Percentiles rank a stretch among this genome's conserved stretches.
phyloP scores from a whole-genome alignment of 805 yeast genomes.

The Lipomyces yamanashiensis region DNA sequence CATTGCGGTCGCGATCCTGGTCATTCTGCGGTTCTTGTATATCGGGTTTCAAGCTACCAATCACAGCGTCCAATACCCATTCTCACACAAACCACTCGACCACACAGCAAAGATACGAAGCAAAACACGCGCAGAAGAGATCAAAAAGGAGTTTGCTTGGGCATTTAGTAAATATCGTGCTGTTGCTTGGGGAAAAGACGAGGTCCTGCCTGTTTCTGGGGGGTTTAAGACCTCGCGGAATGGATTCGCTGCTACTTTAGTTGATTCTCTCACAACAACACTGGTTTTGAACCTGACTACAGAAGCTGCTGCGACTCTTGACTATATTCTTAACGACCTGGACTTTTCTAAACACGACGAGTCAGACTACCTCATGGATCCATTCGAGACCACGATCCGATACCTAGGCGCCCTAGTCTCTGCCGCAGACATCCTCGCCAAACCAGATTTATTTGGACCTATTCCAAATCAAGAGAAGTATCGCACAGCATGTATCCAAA shows the following conservation, averaged over 20 bases:
- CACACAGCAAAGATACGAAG: constrained; percentile 5
- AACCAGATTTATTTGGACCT: constrained; percentile 37
- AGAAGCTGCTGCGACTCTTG: constrained; percentile 46
- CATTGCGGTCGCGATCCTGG: neutral
- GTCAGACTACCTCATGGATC: constrained; percentile 44
- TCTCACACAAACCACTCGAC: constrained; percentile 7
- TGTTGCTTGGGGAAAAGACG: constrained; percentile 48
- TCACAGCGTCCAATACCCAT: constrained; percentile 18
- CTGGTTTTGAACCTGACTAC: constrained; percentile 45
- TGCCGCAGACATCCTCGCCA: constrained; percentile 51
- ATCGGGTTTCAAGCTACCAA: constrained; percentile 4
- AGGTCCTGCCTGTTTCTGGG: constrained; percentile 46
- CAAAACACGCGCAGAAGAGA: constrained; percentile 22
- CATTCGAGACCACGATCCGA: constrained; percentile 52
- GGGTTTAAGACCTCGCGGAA: constrained; percentile 44
- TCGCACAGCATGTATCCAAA: constrained; percentile 38
- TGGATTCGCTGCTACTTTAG: constrained; percentile 52
- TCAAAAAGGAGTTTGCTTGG: constrained; percentile 30
- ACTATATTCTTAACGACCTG: constrained; percentile 41
- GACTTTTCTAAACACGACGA: constrained; percentile 48
- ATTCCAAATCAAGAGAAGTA: constrained; percentile 15
- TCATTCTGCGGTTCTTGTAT: neutral
- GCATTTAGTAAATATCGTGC: constrained; percentile 23
- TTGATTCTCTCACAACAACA: constrained; percentile 53
- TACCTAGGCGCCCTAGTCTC: constrained; percentile 53